These are phyloP conservation scores for Penicillium tannophilum DNA, from an alignment of 495 filamentous ascomycete genomes.

Conservation along the genomic window DNA sequence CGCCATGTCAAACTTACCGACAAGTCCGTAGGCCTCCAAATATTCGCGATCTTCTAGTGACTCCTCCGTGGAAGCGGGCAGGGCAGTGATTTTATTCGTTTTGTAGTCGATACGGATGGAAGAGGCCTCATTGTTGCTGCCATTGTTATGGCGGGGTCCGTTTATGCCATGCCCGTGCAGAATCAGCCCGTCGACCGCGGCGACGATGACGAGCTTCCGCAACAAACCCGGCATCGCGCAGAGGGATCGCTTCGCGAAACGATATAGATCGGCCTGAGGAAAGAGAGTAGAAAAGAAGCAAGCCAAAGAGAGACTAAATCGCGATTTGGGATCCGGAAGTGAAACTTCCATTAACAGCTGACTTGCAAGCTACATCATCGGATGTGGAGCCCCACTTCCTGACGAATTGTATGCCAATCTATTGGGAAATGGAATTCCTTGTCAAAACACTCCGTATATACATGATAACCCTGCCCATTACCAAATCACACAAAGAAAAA, in stretches of 20 bases:
- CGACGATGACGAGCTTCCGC: conserved; percentile 78
- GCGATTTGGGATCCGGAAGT: conserved; percentile 15
- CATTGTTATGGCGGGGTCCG: conserved; percentile 44
- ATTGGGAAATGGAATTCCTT: conserved; percentile 18
- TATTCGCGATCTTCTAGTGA: conserved; percentile 36
- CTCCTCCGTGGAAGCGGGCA: conserved; percentile 41
- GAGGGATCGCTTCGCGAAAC: not conserved
- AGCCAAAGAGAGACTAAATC: not conserved
- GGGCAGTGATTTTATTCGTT: conserved; percentile 57
- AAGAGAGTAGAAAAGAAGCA: not conserved
- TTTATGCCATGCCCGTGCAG: conserved; percentile 65
- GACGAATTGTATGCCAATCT: conserved; percentile 5
- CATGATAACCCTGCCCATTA: conserved; percentile 25
- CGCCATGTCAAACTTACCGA: conserved; percentile 59
- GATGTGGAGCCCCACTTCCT: conserved; percentile 11
- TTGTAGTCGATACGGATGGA: conserved; percentile 75
- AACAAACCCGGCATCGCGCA: conserved; percentile 68
- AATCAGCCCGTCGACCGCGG: conserved; percentile 83
- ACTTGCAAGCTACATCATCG: conserved; percentile 34
- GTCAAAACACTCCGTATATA: conserved; percentile 25
- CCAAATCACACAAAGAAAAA: conserved; percentile 16
- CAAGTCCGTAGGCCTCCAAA: conserved; percentile 81
- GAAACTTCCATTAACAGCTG: conserved; percentile 26
- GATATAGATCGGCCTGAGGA: not conserved
- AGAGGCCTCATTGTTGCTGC: conserved; percentile 39